Evolutionary conservation across 148 eudicot genomes (phyloP).

Genomic region (Vaccinium myrtillus): DNA sequence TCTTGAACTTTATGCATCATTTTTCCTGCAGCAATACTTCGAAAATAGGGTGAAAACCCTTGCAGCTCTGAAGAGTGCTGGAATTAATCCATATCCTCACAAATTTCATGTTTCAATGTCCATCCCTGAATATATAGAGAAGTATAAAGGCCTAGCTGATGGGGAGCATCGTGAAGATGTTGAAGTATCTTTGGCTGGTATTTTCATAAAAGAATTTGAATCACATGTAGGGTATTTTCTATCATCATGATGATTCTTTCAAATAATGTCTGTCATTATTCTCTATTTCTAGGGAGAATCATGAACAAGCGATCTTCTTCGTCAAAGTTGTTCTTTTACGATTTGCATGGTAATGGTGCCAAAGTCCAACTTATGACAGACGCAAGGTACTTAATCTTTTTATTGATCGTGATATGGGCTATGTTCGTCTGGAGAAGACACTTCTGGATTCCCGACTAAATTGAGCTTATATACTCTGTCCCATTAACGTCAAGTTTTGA

Average conservation of each 20-base stretch:
- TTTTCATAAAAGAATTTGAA: background rate
- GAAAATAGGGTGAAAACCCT: conserved; percentile 78
- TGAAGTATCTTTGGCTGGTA: conserved; percentile 75
- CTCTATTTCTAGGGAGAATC: conserved; percentile 57
- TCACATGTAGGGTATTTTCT: background rate
- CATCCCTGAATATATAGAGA: conserved; percentile 52
- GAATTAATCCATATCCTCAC: conserved; percentile 85
- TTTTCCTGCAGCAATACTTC: conserved; percentile 69
- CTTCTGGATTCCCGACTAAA: background rate
- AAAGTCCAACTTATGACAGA: conserved; percentile 96
- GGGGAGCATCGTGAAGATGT: conserved; percentile 76
- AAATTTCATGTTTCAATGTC: conserved; percentile 60
- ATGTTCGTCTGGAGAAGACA: background rate
- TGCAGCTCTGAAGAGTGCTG: conserved; percentile 66
- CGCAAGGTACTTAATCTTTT: conserved; percentile 55
- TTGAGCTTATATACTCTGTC: background rate
- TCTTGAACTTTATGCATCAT: conserved; percentile 10
- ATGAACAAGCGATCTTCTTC: conserved; percentile 95
- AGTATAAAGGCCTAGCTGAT: conserved; percentile 50
- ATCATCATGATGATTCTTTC: background rate
- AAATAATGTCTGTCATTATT: background rate
- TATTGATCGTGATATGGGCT: background rate
- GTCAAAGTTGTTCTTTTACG: conserved; percentile 80
- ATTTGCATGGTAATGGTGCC: conserved; percentile 68
- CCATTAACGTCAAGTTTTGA: background rate